Conservation (phyloP, 2,329 filamentous ascomycete species). For the Didymella glomerata region DNA sequence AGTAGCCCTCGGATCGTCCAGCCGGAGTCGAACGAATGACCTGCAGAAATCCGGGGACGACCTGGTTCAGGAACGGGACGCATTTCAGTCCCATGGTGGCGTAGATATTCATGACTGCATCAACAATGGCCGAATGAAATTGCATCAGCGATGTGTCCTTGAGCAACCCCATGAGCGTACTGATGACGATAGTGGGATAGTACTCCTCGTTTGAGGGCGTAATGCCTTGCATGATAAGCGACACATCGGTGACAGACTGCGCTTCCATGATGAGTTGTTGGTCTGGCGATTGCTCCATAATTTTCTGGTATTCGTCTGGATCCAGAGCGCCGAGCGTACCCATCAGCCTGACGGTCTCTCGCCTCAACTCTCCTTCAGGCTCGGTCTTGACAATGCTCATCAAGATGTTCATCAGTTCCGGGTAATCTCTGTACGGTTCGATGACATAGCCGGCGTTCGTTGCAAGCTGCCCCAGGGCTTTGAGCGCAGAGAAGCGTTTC, state of each 20-base stretch:
- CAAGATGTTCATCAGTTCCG: constrained; percentile 88
- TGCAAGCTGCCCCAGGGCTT: constrained; percentile 88
- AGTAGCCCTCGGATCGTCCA: constrained; percentile 89
- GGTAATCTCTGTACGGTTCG: constrained; percentile 92
- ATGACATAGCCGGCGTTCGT: constrained; percentile 99
- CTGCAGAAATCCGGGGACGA: constrained; percentile 89
- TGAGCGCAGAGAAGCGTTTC: constrained; percentile 90
- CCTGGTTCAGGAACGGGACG: constrained; percentile 90
- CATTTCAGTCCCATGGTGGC: constrained; percentile 95
- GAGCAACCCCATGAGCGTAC: constrained; percentile 88
- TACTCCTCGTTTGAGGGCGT: constrained; percentile 98
- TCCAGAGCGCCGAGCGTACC: constrained; percentile 94
- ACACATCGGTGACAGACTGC: constrained; percentile 86
- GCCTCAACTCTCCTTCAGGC: constrained; percentile 82
- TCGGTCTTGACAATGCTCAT: constrained; percentile 95
- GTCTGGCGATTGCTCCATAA: constrained; percentile 87
- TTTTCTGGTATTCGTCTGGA: constrained; percentile 95
- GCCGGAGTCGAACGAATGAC: constrained; percentile 85
- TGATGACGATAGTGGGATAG: constrained; percentile 97
- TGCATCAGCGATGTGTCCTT: constrained; percentile 89
- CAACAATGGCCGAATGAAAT: constrained; percentile 92
- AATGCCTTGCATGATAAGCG: constrained; percentile 95
- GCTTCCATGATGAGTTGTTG: constrained; percentile 73
- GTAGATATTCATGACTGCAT: constrained; percentile 99
- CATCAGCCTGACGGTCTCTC: constrained; percentile 96